phyloP scores from a whole-genome alignment of 2,329 filamentous ascomycete species.

The Arthrobotrys conoides region DNA sequence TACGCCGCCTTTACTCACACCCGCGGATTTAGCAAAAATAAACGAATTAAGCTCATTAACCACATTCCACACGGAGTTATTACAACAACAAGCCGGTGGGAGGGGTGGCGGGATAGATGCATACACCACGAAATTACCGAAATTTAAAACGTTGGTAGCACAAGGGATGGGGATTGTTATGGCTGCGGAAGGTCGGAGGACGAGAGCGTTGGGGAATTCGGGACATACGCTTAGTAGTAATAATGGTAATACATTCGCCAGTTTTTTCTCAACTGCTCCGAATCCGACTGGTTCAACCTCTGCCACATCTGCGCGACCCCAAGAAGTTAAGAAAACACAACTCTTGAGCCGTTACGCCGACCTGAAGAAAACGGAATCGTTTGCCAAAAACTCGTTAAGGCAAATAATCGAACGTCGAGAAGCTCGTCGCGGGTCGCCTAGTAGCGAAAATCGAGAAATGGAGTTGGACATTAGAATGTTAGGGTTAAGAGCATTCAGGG shows the following conservation, averaged over 20 bases:
- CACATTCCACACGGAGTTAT: slow-evolving; percentile 24
- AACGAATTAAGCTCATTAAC: slow-evolving; percentile 47
- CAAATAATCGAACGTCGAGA: slow-evolving; percentile 54
- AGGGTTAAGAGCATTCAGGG: slow-evolving; percentile 47
- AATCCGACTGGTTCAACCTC: too few species aligned
- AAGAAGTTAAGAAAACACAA: slow-evolving; percentile 59
- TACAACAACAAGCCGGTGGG: slow-evolving; percentile 9
- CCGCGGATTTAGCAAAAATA: slow-evolving; percentile 52
- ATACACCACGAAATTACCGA: slow-evolving; percentile 42
- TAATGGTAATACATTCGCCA: slow-evolving; percentile 25
- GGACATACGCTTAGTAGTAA: background rate
- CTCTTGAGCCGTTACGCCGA: slow-evolving; percentile 50
- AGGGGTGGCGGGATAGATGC: slow-evolving; percentile 22
- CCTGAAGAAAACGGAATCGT: slow-evolving; percentile 53
- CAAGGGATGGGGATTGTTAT: slow-evolving; percentile 59
- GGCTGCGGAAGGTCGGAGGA: slow-evolving; percentile 45
- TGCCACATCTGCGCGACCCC: slow-evolving; percentile 1
- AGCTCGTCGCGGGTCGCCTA: slow-evolving; percentile 36
- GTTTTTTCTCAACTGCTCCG: slow-evolving; percentile 21
- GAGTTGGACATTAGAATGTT: slow-evolving; percentile 56
- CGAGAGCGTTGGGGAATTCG: slow-evolving; percentile 3
- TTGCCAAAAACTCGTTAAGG: slow-evolving; percentile 51
- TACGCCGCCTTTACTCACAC: slow-evolving; percentile 39
- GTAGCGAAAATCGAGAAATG: slow-evolving; percentile 56
- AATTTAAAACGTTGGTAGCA: slow-evolving; percentile 52